A percentile compares a stretch with the other conserved stretches of the same genome.
phyloP scores from a whole-genome alignment of 192 early-diverging fungal genomes.

The Mortierella antarctica region DNA sequence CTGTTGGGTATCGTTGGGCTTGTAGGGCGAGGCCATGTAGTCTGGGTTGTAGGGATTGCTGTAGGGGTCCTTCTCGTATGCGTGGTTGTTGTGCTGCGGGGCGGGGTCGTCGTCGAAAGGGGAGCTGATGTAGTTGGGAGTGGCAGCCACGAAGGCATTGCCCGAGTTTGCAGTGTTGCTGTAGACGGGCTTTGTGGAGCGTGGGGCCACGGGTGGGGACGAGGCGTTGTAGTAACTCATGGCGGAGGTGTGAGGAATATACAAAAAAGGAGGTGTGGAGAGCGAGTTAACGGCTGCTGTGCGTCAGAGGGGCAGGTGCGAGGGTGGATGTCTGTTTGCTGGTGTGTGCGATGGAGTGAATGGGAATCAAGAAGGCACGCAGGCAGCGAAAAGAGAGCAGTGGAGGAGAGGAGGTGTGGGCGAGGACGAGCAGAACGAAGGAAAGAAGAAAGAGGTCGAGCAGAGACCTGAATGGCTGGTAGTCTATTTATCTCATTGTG shows the following conservation, averaged over 20 bases:
- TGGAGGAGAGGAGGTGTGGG: slow-evolving; percentile 4
- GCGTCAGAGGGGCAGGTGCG: not conserved
- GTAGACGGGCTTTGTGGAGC: slow-evolving; percentile 10
- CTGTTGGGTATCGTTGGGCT: not conserved
- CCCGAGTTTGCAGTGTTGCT: not conserved
- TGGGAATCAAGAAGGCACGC: not conserved
- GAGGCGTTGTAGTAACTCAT: slow-evolving; percentile 24
- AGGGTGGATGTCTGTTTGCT: not conserved
- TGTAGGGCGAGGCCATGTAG: slow-evolving; percentile 7
- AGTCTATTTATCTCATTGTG: too few relatives aligned
- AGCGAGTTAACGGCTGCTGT: not conserved
- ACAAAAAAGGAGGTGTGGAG: not conserved
- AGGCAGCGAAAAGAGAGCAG: slow-evolving; percentile 18
- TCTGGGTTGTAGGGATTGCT: slow-evolving; percentile 32
- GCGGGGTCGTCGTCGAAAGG: slow-evolving; percentile 20
- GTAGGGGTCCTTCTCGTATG: slow-evolving; percentile 17
- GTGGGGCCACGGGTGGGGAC: slow-evolving; percentile 11
- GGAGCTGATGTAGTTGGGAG: slow-evolving; percentile 26
- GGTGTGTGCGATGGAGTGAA: not conserved
- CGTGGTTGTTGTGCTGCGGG: not conserved
- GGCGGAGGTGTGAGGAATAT: not conserved
- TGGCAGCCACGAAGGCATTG: slow-evolving; percentile 14
- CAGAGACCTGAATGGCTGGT: too few relatives aligned
- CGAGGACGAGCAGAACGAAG: slow-evolving; percentile 17
- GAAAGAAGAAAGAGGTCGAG: slow-evolving; percentile 13